Conservation (phyloP, 2,329 filamentous ascomycete genomes). For the Alternaria consortialis region DNA sequence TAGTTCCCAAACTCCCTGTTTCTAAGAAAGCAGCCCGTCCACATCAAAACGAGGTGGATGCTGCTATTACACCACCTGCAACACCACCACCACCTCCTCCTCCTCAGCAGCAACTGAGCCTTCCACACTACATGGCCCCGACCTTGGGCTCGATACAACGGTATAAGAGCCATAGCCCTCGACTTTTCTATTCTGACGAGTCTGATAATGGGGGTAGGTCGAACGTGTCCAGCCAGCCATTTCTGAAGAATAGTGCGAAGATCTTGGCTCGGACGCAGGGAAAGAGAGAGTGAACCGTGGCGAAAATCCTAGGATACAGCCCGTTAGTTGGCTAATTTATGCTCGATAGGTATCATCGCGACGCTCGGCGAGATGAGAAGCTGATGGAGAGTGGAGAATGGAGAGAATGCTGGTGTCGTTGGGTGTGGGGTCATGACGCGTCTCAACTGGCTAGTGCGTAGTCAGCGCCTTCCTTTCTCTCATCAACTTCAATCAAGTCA, state of each 20-base stretch:
- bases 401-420: not conserved
- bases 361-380: not conserved
- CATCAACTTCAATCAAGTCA: not conserved
- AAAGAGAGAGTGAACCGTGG: not conserved
- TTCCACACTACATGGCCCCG: constrained; percentile 3
- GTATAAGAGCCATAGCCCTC: constrained; percentile 1
- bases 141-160: not conserved
- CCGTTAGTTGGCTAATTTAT: not conserved
- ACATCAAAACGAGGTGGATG: not conserved
- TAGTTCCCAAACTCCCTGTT: not conserved
- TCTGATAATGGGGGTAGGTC: not conserved
- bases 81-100: not conserved
- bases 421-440: constrained; percentile 17
- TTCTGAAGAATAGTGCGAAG: constrained; percentile 4
- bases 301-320: too few species aligned
- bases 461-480: not conserved
- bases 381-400: not conserved
- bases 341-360: not conserved
- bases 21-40: not conserved
- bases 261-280: constrained; percentile 3
- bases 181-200: constrained; percentile 8
- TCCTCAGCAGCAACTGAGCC: not conserved
- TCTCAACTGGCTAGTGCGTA: constrained; percentile 6
- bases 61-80: not conserved
- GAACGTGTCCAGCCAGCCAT: not conserved